phyloP scores from a whole-genome alignment of 2,329 filamentous ascomycete species.

The Aspergillus calidoustus region DNA sequence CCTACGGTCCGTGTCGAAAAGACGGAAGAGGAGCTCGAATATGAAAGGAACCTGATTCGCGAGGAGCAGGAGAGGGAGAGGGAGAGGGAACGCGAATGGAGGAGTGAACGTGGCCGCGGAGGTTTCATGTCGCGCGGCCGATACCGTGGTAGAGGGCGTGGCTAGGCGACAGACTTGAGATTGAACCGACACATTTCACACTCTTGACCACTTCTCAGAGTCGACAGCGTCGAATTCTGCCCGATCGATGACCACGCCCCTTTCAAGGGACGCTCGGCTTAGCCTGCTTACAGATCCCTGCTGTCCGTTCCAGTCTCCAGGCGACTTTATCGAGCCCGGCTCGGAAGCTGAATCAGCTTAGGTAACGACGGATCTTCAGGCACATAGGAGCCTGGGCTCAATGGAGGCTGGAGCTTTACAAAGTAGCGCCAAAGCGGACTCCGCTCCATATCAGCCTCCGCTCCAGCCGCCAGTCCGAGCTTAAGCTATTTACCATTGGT shows the following conservation, averaged over 20 bases:
- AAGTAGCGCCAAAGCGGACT: neutral
- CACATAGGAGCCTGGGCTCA: neutral
- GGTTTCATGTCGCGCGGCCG: constrained; percentile 50
- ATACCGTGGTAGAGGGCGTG: constrained; percentile 53
- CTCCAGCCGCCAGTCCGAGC: neutral
- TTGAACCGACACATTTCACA: neutral
- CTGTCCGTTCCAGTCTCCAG: neutral
- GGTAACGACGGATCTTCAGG: neutral
- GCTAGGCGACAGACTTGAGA: constrained; percentile 23
- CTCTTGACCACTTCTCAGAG: too few species aligned
- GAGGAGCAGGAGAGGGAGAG: constrained; percentile 64
- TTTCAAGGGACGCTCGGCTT: neutral
- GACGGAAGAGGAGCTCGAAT: constrained; percentile 71
- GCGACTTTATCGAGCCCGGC: neutral
- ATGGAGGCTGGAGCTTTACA: neutral
- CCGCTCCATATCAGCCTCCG: neutral
- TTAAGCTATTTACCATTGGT: neutral
- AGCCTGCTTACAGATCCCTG: neutral
- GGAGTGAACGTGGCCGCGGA: constrained; percentile 56
- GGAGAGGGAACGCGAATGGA: constrained; percentile 59
- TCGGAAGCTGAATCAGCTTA: neutral
- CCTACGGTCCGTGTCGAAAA: constrained; percentile 68
- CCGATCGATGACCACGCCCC: neutral
- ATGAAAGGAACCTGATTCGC: constrained; percentile 58
- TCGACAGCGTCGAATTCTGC: neutral